Conservation (phyloP, 441 rosid genomes). For the Pelargonium myrrhifolium region DNA sequence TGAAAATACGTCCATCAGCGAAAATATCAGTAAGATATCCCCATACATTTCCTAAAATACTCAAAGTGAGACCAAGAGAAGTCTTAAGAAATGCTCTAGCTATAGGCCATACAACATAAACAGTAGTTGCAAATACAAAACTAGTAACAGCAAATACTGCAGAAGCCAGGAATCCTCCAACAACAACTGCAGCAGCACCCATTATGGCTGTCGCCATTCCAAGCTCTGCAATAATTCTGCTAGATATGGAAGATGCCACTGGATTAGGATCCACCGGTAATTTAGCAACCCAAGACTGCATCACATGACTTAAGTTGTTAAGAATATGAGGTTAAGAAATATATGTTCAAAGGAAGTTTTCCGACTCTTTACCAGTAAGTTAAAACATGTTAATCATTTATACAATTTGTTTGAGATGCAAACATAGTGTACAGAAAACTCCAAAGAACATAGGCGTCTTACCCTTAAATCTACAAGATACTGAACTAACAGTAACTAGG, state of each 20-base stretch:
- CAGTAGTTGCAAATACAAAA: conserved; percentile 54
- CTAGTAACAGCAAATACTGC: conserved; percentile 85
- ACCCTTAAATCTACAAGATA: too few species aligned
- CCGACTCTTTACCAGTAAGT: too few species aligned
- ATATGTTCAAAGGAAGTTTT: too few species aligned
- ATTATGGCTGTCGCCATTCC: conserved; percentile 84
- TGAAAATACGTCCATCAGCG: conserved; percentile 57
- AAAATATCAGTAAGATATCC: conserved; percentile 56
- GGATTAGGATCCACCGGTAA: conserved; percentile 75
- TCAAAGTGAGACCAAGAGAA: conserved; percentile 40
- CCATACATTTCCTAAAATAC: conserved; percentile 53
- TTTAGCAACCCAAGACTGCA: conserved; percentile 76
- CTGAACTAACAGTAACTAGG: too few species aligned
- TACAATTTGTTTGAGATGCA: too few species aligned
- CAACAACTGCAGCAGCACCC: conserved; percentile 77
- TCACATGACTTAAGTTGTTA: conserved; percentile 9
- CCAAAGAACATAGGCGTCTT: too few species aligned
- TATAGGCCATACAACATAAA: conserved; percentile 80
- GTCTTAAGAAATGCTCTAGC: conserved; percentile 61
- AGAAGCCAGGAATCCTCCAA: conserved; percentile 85
- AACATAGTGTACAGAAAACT: too few species aligned
- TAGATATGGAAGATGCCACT: conserved; percentile 88
- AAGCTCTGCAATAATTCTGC: conserved; percentile 90
- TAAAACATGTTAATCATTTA: too few species aligned
- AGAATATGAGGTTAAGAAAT: too few species aligned